Base-by-base conservation (phyloP, 805 yeast species). In the Kluyveromyces wickerhamii region DNA sequence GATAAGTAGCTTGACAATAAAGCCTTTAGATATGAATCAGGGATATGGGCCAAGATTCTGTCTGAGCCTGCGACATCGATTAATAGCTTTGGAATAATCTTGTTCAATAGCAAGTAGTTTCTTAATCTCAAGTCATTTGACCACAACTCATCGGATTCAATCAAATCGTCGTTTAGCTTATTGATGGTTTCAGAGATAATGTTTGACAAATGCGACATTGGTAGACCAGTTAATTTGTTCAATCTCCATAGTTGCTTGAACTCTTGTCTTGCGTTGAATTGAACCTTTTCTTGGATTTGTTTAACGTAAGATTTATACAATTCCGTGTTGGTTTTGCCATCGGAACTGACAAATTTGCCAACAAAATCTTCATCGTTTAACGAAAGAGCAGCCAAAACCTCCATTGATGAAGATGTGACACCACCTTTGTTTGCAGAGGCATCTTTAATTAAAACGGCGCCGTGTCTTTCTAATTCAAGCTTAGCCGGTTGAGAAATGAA, bases 391-490 rank as follows among this genome's bases (percentile, higher is more conserved):
- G 96, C 96, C 48, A 89, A 71, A 9, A 89, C 98, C 62, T 89
- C 98, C 49, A 85, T 68, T 2, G 96, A 88, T 2, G 96, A 87
- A 2, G 96, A 88, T 2, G 98, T 89, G 35, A 89, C 98, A 65
- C 98, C 98, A 53, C 98, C 98, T 65, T 89, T 89, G 65, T 89
- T 89, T 29, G 96, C 87, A 9, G 96, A 84, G 11, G 97, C 95
- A 67, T 89, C 98, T 62, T 92, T 92, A 65, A 85, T 84, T 35
- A 92, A 69, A 35, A 87, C 60, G 34, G 85, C 77, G 25, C 97
- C 97, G 21, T 94, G 92, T 28, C 71, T 66, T 63, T 92, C 98
- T 37, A 89, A 69, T 32, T 75, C 72, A 21, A 89, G 62, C 66
- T 89, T 92, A 34, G 97, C 96, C 25, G 86, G 74, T 65, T 92